Base-by-base conservation (phyloP, 2,329 filamentous ascomycete species). In the Chaetomiaceae sp. region DNA sequence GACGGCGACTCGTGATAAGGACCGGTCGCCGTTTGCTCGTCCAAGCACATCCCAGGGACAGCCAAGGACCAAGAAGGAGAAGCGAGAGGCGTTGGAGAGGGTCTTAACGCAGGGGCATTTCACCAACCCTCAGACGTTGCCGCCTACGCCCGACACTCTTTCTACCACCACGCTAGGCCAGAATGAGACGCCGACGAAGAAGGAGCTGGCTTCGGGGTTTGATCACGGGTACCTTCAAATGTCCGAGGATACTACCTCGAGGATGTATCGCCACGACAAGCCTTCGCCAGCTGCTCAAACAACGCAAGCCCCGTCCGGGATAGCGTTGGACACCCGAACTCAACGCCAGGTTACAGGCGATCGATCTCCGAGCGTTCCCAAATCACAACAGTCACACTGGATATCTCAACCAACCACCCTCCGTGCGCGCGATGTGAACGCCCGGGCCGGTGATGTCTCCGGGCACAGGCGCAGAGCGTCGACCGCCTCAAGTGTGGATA, bases 131-230 rank as follows among this genome's bases (percentile, higher is more conserved):
- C 68, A 72, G 15, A 62, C 62, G 15, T 62, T 80, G 2, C 78
- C 78, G 9, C 78, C 78, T 0, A 81, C 78, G 0, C 78, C 78
- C 0, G 77, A 81, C 53, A 81, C 78, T 0, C 75, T 79, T 17
- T 78, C 77, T 1, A 78, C 74, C 2, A 73, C 74, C 2, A 77
- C 75, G 0, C 64, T 81, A 27, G 67, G 67, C 69, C 75, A 0
- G 11, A 68, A 71, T 43, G 76, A 79, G 35, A 71, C 69, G 0
- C 58, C 75, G 1, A 60, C 64, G 0, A 65, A n/a, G n/a, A n/a
- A 60, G 7, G 62, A 65, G 3, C 61, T 58, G 2, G 58, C 51
- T 1, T 35, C 53, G 3, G 55, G 53, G 2, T 56, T 59, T 12
- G 64, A 67, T 36, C 62, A 58, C 10, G 65, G 62, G 34, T 64